phyloP scores from a whole-genome alignment of 208 protist species.

The Crithidia fasciculata region DNA sequence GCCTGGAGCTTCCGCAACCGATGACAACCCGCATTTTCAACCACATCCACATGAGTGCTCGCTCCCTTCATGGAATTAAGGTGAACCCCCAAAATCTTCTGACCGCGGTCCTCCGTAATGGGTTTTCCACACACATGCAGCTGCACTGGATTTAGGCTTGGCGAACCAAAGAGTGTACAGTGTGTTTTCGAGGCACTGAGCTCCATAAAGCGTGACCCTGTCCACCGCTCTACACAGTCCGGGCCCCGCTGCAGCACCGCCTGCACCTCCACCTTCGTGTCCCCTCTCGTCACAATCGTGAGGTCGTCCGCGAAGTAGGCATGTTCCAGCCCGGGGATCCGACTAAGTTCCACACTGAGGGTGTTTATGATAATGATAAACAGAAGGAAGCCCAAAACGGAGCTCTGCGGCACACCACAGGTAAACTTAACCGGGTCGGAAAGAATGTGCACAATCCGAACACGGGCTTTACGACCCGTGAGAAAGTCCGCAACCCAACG shows the following conservation, averaged over 20 bases:
- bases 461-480: neutral
- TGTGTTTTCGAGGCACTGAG: slow-evolving; percentile 21
- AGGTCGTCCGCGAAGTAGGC: slow-evolving; percentile 32
- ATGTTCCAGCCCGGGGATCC: slow-evolving; percentile 14
- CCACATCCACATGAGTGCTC: neutral
- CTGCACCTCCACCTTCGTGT: slow-evolving; percentile 9
- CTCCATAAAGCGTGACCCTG: slow-evolving; percentile 16
- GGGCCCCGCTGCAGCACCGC: slow-evolving; percentile 10
- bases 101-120: neutral
- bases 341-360: slow-evolving; percentile 4
- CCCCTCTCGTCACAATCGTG: slow-evolving; percentile 2
- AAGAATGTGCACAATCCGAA: neutral
- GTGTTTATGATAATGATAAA: slow-evolving; percentile 35
- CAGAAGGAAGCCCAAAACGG: slow-evolving; percentile 26
- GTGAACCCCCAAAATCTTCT: slow-evolving; percentile 1
- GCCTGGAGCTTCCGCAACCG: slow-evolving; percentile 7
- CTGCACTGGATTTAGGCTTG: neutral
- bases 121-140: neutral
- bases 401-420: slow-evolving; percentile 30
- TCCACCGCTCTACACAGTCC: slow-evolving; percentile 16
- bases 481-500: neutral
- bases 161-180: slow-evolving; percentile 19
- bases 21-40: neutral
- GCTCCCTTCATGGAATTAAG: slow-evolving; percentile 2
- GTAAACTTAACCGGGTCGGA: slow-evolving; percentile 7